phyloP scores from a whole-genome alignment of 345 rosid genomes.

The Pistacia integerrima region DNA sequence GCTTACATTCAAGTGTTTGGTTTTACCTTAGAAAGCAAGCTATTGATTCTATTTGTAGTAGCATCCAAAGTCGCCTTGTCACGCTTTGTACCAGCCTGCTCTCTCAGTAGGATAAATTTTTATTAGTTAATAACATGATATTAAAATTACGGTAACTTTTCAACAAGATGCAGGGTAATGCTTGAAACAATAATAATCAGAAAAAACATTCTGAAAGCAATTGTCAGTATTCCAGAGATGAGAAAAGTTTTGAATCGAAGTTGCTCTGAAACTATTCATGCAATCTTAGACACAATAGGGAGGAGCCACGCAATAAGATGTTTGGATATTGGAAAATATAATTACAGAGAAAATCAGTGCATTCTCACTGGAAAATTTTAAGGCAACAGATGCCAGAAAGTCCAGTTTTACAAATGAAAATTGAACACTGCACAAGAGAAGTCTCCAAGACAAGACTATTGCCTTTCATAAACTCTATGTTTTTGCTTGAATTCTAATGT shows the following conservation, averaged over 20 bases:
- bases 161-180: background rate
- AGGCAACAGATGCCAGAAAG: background rate
- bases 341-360: too few relatives aligned
- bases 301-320: too few relatives aligned
- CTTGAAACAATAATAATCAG: background rate
- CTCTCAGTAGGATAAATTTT: constrained; percentile 19
- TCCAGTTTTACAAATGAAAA: background rate
- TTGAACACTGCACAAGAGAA: too few relatives aligned
- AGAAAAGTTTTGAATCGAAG: background rate
- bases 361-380: too few relatives aligned
- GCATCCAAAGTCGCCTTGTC: constrained; percentile 72
- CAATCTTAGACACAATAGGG: background rate
- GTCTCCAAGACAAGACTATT: too few relatives aligned
- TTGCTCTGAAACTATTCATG: background rate
- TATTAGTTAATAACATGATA: constrained; percentile 24
- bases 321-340: too few relatives aligned
- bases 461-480: too few relatives aligned
- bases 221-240: background rate
- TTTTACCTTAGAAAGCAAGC: constrained; percentile 76
- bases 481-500: too few relatives aligned
- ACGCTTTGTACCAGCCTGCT: constrained; percentile 82
- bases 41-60: constrained; percentile 75
- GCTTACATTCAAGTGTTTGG: background rate
- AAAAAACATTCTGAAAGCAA: background rate
- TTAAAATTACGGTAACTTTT: background rate